phyloP scores from a whole-genome alignment of 1,284 basidiomycete species.

The Apiotrichum sp. region DNA sequence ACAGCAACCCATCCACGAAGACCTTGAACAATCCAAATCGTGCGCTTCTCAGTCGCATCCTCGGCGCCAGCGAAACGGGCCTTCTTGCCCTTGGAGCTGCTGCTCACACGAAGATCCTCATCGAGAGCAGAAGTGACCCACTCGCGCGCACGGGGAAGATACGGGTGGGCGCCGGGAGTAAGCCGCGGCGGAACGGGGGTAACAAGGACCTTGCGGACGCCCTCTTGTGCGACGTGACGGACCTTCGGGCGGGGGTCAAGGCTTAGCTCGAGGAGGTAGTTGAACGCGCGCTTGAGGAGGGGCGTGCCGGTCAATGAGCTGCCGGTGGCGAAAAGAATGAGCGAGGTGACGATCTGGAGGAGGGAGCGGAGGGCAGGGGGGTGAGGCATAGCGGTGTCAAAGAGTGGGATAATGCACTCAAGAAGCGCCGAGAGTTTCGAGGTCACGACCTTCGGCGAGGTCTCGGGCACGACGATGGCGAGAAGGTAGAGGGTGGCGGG shows the following conservation, averaged over 20 bases:
- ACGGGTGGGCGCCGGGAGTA: constrained; percentile 63
- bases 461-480: constrained; percentile 65
- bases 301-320: constrained; percentile 63
- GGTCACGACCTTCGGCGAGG: constrained; percentile 51
- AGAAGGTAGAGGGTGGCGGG: constrained; percentile 87
- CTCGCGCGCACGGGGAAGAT: constrained; percentile 65
- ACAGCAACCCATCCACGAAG: constrained; percentile 58
- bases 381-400: constrained; percentile 48
- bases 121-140: constrained; percentile 67
- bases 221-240: constrained; percentile 80
- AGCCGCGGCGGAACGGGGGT: constrained; percentile 68
- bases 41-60: constrained; percentile 59
- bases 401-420: constrained; percentile 70
- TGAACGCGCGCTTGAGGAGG: constrained; percentile 58
- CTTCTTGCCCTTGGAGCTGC: constrained; percentile 53
- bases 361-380: constrained; percentile 44
- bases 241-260: constrained; percentile 91
- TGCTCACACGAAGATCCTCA: constrained; percentile 58
- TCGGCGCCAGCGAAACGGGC: constrained; percentile 50
- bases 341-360: constrained; percentile 59
- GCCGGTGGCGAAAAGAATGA: constrained; percentile 60
- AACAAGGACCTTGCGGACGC: constrained; percentile 67
- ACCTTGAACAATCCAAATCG: constrained; percentile 72
- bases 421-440: constrained; percentile 44
- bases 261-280: constrained; percentile 73